These are phyloP conservation scores for Pichia exigua DNA, from an alignment of 805 yeast species.

Conservation along the genomic window DNA sequence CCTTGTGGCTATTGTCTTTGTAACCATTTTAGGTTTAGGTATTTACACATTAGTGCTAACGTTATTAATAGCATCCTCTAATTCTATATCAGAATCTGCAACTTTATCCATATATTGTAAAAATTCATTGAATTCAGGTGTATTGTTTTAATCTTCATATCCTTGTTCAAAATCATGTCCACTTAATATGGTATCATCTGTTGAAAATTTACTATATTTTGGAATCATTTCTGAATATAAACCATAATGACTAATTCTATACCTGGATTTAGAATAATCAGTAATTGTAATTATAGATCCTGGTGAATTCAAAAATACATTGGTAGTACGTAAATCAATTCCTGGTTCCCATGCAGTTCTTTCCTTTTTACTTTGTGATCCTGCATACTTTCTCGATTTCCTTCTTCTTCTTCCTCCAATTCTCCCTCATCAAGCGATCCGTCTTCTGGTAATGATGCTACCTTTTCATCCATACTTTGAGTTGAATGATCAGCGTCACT, in stretches of 20 bases:
- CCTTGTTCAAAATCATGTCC: slow-evolving; percentile 8
- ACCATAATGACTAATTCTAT: slow-evolving; percentile 38
- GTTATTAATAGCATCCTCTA: slow-evolving; percentile 25
- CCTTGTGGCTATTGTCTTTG: slow-evolving; percentile 12
- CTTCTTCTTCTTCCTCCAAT: slow-evolving; percentile 1
- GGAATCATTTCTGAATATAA: slow-evolving; percentile 24
- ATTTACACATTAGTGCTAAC: neutral
- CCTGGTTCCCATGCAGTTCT: slow-evolving; percentile 56
- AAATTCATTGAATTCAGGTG: slow-evolving; percentile 5
- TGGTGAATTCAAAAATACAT: slow-evolving; percentile 39
- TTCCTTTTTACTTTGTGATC: slow-evolving; percentile 32
- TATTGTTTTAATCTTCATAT: neutral
- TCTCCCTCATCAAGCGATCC: neutral
- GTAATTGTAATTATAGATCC: slow-evolving; percentile 49
- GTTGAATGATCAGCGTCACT: neutral
- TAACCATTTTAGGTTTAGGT: neutral
- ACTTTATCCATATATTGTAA: slow-evolving; percentile 14
- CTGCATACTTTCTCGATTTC: slow-evolving; percentile 26
- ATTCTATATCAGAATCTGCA: slow-evolving; percentile 18
- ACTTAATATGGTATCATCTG: slow-evolving; percentile 10
- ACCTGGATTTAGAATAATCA: slow-evolving; percentile 40
- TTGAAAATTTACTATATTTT: slow-evolving; percentile 14
- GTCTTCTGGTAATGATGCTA: neutral
- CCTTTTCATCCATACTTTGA: neutral
- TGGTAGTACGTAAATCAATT: slow-evolving; percentile 42